Conservation (phyloP, 768 basidiomycete species). For the Lanmaoa pseudosensibilis region DNA sequence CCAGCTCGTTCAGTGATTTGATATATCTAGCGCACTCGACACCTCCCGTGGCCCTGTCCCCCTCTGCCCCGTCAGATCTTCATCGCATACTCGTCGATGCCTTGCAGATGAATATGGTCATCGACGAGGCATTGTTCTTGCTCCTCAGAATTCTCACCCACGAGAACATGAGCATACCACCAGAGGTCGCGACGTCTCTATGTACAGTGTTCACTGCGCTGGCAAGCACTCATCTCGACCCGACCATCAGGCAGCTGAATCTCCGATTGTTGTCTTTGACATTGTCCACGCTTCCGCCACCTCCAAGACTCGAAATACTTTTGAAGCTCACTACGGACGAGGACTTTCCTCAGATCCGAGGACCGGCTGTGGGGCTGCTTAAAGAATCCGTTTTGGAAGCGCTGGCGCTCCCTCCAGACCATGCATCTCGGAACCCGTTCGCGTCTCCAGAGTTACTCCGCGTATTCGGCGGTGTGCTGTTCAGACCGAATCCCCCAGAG, state of each 20-base stretch:
- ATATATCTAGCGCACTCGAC: conserved; percentile 26
- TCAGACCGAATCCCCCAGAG: conserved; percentile 55
- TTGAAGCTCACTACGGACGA: conserved; percentile 49
- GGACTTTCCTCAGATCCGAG: conserved; percentile 64
- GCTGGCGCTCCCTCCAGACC: conserved; percentile 30
- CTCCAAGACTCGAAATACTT: conserved; percentile 54
- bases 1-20: conserved; percentile 30
- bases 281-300: conserved; percentile 47
- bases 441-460: conserved; percentile 55
- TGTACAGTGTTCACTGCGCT: conserved; percentile 51
- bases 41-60: conserved; percentile 14
- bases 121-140: conserved; percentile 63
- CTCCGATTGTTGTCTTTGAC: conserved; percentile 60
- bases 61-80: conserved; percentile 26
- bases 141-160: conserved; percentile 39
- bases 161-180: conserved; percentile 30
- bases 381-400: conserved; percentile 66
- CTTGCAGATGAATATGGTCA: conserved; percentile 50
- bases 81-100: conserved; percentile 47
- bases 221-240: conserved; percentile 62
- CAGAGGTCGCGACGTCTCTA: conserved; percentile 50
- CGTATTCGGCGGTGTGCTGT: conserved; percentile 58
- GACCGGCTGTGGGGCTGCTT: conserved; percentile 65
- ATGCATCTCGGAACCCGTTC: conserved; percentile 42
- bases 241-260: conserved; percentile 54